These are phyloP conservation scores for Phellopilus nigrolimitatus DNA, from an alignment of 1,284 basidiomycete species.

Conservation along the genomic window DNA sequence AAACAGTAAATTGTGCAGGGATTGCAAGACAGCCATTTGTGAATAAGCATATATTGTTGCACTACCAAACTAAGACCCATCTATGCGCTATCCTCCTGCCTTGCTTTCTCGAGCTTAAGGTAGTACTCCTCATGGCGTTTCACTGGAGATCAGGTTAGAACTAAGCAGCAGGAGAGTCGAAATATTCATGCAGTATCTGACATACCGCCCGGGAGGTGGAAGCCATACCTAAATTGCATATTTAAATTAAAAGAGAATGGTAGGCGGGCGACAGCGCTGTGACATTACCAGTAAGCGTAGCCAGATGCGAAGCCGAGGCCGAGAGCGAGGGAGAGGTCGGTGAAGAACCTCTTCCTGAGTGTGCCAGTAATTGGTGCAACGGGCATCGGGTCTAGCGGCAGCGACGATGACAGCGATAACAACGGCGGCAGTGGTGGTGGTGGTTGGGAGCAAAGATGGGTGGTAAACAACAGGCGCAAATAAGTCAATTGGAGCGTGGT, in stretches of 20 bases:
- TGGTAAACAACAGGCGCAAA: conserved; percentile 29
- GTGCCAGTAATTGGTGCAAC: conserved; percentile 86
- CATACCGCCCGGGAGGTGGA: conserved; percentile 71
- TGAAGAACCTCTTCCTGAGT: conserved; percentile 84
- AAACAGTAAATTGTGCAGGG: background rate
- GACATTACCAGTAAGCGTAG: conserved; percentile 70
- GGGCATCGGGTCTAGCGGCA: conserved; percentile 43
- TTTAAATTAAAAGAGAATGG: conserved; percentile 18
- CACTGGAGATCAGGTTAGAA: conserved; percentile 40
- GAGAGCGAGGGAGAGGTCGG: conserved; percentile 66
- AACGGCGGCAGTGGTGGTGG: conserved; percentile 25
- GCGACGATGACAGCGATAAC: conserved; percentile 13
- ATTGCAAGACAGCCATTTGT: background rate
- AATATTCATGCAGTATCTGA: conserved; percentile 23
- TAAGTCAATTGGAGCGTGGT: conserved; percentile 13
- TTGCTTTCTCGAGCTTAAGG: conserved; percentile 71
- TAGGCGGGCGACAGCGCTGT: conserved; percentile 18
- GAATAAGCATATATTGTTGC: background rate
- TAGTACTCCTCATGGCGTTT: conserved; percentile 79
- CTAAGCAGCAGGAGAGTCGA: conserved; percentile 7
- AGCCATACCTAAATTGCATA: conserved; percentile 60
- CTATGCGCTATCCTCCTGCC: conserved; percentile 39
- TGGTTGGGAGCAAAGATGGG: conserved; percentile 37
- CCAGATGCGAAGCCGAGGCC: conserved; percentile 69
- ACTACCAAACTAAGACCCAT: background rate